phyloP scores from a whole-genome alignment of 345 rosid species.

The Citrus unshiu region DNA sequence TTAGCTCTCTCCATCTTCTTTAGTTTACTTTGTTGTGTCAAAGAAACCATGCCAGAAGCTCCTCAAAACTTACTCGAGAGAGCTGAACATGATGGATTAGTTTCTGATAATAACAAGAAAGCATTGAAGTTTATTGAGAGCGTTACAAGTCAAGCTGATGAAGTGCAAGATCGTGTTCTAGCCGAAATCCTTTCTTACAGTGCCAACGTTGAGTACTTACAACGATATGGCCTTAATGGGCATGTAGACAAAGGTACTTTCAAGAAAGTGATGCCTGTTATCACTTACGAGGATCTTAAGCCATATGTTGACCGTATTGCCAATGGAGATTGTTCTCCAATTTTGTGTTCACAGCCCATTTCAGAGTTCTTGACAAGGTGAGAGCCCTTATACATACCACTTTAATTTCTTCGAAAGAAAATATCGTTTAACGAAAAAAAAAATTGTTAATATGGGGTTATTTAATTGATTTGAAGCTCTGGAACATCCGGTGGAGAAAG shows the following conservation, averaged over 20 bases:
- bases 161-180: conserved; percentile 38
- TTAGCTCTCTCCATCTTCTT: neutral
- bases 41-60: conserved; percentile 44
- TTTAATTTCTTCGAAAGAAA: neutral
- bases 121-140: conserved; percentile 40
- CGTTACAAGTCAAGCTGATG: conserved; percentile 35
- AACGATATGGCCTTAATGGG: conserved; percentile 36
- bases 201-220: conserved; percentile 44
- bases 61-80: conserved; percentile 18
- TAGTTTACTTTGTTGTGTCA: neutral
- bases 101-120: conserved; percentile 28
- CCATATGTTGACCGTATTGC: conserved; percentile 48
- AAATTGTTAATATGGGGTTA: neutral
- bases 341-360: conserved; percentile 51
- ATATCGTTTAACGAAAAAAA: neutral
- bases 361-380: conserved; percentile 60
- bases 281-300: conserved; percentile 45
- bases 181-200: conserved; percentile 40
- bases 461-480: conserved; percentile 28
- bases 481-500: conserved; percentile 65
- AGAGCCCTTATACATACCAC: neutral
- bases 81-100: neutral
- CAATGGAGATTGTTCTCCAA: conserved; percentile 46
- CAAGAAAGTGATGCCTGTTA: conserved; percentile 44
- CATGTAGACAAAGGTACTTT: conserved; percentile 36